These are phyloP conservation scores for Sphaerulina musiva DNA, from an alignment of 2,329 filamentous ascomycete genomes.

Conservation along the genomic window DNA sequence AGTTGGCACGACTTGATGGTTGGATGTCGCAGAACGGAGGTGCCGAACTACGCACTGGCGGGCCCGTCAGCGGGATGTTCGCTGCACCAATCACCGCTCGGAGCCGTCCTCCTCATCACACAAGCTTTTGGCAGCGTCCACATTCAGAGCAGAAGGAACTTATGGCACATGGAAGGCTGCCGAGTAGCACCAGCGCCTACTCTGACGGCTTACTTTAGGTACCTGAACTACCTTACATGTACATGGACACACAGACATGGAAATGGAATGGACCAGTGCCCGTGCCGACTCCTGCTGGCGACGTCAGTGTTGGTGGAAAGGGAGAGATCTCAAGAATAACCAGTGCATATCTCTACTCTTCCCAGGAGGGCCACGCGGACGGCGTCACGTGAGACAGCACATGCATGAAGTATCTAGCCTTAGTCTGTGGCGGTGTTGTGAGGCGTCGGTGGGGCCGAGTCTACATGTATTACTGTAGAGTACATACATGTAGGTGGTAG, in stretches of 20 bases:
- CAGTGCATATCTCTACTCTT: no score
- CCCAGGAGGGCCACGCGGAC: no score
- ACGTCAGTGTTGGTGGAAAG: conserved; percentile 2
- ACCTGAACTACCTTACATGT: no score
- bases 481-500: no score
- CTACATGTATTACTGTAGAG: no score
- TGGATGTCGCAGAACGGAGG: conserved; percentile 12
- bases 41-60: conserved; percentile 1
- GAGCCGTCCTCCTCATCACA: background rate
- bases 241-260: no score
- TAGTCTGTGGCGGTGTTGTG: conserved; percentile 2
- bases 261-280: background rate
- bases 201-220: background rate
- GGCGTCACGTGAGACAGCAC: no score
- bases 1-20: conserved; percentile 13
- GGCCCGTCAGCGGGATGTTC: conserved; percentile 11
- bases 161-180: background rate
- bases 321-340: conserved; percentile 5
- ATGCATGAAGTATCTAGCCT: background rate
- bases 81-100: conserved; percentile 10
- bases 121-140: conserved; percentile 15
- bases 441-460: background rate
- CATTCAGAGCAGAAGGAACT: conserved; percentile 4
- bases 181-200: conserved; percentile 21
- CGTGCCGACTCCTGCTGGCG: background rate